These are phyloP conservation scores for Tricholoma saponaceum DNA, from an alignment of 768 basidiomycete genomes.

Conservation along the genomic window DNA sequence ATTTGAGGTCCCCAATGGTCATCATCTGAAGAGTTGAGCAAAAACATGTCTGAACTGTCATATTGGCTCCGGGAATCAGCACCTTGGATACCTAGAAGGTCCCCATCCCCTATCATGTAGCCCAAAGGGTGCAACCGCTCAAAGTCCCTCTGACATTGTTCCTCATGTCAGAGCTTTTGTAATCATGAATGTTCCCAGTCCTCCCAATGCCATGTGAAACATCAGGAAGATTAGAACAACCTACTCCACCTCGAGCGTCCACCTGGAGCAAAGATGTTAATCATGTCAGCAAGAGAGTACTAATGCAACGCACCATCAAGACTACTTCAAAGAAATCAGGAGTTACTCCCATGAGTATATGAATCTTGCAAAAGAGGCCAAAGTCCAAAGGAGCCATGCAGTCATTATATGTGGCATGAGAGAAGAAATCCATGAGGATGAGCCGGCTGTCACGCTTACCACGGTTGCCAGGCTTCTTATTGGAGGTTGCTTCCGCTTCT, in stretches of 20 bases:
- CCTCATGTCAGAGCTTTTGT: constrained; percentile 86
- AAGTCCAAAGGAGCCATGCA: constrained; percentile 97
- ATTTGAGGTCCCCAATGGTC: constrained; percentile 97
- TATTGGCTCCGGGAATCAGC: constrained; percentile 57
- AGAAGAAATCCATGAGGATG: constrained; percentile 99
- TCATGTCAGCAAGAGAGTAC: neutral
- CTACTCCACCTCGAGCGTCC: constrained; percentile 80
- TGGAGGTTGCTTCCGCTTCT: constrained; percentile 72
- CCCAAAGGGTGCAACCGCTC: constrained; percentile 74
- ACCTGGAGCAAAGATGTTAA: constrained; percentile 51
- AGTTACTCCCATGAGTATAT: constrained; percentile 96
- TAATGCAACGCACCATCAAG: constrained; percentile 72
- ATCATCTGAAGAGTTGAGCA: constrained; percentile 83
- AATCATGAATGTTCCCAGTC: constrained; percentile 97
- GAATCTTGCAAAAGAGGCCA: constrained; percentile 95
- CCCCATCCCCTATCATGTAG: constrained; percentile 57
- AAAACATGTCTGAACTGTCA: constrained; percentile 77
- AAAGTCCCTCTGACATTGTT: constrained; percentile 74
- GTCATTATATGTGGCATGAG: constrained; percentile 98
- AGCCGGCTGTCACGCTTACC: constrained; percentile 99
- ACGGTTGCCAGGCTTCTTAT: constrained; percentile 95
- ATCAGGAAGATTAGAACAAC: constrained; percentile 45
- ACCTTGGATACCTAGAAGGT: constrained; percentile 51
- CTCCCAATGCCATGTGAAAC: constrained; percentile 95
- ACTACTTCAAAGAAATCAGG: constrained; percentile 98